Conservation (phyloP, 768 basidiomycete genomes). For the Asterophora lycoperdoides region DNA sequence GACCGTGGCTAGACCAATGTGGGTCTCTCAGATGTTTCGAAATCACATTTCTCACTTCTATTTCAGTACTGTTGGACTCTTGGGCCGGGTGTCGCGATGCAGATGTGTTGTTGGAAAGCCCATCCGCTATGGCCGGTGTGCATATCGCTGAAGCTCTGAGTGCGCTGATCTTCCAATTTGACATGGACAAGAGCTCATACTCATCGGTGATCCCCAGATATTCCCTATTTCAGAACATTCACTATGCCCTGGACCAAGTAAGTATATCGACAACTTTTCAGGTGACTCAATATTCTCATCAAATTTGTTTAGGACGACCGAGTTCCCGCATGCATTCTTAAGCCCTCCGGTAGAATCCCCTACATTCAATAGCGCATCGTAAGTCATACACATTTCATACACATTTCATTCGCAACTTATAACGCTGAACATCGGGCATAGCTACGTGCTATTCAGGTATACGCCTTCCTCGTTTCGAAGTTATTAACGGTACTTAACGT, state of each 20-base stretch:
- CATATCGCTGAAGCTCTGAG: conserved; percentile 68
- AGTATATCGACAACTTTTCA: conserved; percentile 7
- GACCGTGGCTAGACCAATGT: conserved; percentile 64
- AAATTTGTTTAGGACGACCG: conserved; percentile 37
- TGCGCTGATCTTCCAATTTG: conserved; percentile 24
- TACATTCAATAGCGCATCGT: conserved; percentile 58
- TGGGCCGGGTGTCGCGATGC: conserved; percentile 64
- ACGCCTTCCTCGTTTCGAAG: conserved; percentile 6
- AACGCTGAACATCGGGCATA: conserved; percentile 13
- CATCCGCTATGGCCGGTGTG: conserved; percentile 66
- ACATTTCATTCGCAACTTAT: no score
- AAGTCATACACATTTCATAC: conserved; percentile 18
- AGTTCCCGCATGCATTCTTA: conserved; percentile 64
- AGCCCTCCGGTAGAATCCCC: conserved; percentile 60
- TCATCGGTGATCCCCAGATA: conserved; percentile 28
- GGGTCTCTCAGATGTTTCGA: conserved; percentile 18
- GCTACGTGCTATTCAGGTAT: conserved; percentile 59
- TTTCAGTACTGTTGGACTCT: conserved; percentile 51
- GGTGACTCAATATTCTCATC: neutral
- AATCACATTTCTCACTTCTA: neutral
- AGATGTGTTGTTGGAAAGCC: conserved; percentile 62
- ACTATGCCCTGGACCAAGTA: conserved; percentile 63
- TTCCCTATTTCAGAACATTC: conserved; percentile 64
- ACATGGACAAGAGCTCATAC: neutral
- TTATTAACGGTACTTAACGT: neutral